Evolutionary conservation across 148 eudicot genomes (phyloP).

Genomic region (Silene conica): DNA sequence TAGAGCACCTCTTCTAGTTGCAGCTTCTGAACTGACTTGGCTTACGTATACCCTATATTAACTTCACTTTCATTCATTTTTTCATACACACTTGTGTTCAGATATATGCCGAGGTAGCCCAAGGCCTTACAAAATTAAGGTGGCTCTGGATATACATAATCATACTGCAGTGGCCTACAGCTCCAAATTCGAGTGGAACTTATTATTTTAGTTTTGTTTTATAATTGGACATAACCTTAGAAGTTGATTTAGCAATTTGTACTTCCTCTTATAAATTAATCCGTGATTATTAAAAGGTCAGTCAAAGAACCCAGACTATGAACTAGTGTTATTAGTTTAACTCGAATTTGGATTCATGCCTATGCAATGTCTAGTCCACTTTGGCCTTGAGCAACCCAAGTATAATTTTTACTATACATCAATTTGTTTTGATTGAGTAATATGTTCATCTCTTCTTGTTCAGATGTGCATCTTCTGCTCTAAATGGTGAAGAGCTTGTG

Average conservation of each 20-base stretch:
- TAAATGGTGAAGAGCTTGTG: slow-evolving; percentile 99
- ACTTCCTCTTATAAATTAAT: not conserved
- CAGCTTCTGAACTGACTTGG: slow-evolving; percentile 97
- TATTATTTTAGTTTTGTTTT: not conserved
- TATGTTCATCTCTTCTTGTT: slow-evolving; percentile 2
- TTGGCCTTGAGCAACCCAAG: not conserved
- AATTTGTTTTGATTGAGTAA: slow-evolving; percentile 9
- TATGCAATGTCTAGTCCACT: not conserved
- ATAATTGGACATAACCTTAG: not conserved
- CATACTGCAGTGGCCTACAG: not conserved
- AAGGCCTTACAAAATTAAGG: not conserved
- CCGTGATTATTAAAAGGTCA: not conserved
- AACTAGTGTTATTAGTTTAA: not conserved
- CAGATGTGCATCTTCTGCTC: slow-evolving; percentile 91
- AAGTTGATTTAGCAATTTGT: not conserved
- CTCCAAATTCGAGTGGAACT: not conserved
- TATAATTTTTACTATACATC: not conserved
- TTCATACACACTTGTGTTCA: not conserved
- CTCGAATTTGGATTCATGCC: not conserved
- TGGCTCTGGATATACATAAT: not conserved
- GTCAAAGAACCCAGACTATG: not conserved
- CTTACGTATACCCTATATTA: slow-evolving; percentile 55
- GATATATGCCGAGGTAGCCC: not conserved
- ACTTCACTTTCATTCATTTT: slow-evolving; percentile 4
- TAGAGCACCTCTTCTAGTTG: slow-evolving; percentile 86